Evolutionary conservation across 306 rosid genomes (phyloP), one percentile per base, ranked within the genome.

Genomic region (Boehmeria nivea): DNA sequence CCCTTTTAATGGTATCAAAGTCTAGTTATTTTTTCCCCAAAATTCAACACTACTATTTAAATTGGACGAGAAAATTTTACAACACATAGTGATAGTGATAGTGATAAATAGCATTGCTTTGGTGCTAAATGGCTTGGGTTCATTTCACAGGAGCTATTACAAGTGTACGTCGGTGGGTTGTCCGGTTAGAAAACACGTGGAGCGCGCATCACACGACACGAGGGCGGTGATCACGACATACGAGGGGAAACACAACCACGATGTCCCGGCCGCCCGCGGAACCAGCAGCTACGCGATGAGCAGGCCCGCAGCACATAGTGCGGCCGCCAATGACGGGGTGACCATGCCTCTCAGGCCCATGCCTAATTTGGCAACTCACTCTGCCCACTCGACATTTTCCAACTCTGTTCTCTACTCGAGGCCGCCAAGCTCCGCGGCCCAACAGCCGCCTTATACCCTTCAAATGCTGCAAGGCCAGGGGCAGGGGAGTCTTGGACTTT

Each of bases 221-320:
- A 81, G 74, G 78, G 82, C 95, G 7, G 99, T 91, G 78, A 87
- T 91, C 80, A 91, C 99, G 25, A 91, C 96, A 11, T 91, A 91
- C 12, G 99, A 91, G 74, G 96, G 96, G 37, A 91, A 87, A 50
- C 99, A 91, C 76, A 82, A 78, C 77, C 99, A 91, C 6, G 99
- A 87, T 59, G 86, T 91, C 27, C 99, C 99, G 0, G 79, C 95
- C 8, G 99, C 96, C 0, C 93, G 96, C 0, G 99, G 98, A 11
- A 64, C 83, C 7, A 59, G 75, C 34, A 15, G 71, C 28, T 73
- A 90, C 46, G 73, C 72, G 21, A 6, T 53, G 36, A 43, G 50
- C 50, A 55, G 69, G 33, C 62, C 65, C 9, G 18, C 52, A 28
- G 21, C 72, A 1, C 54, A 34, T 22, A 24, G 21, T 53, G 22